Base-by-base conservation (phyloP, 1,284 basidiomycete species). In the Anthracocystis setariae region DNA sequence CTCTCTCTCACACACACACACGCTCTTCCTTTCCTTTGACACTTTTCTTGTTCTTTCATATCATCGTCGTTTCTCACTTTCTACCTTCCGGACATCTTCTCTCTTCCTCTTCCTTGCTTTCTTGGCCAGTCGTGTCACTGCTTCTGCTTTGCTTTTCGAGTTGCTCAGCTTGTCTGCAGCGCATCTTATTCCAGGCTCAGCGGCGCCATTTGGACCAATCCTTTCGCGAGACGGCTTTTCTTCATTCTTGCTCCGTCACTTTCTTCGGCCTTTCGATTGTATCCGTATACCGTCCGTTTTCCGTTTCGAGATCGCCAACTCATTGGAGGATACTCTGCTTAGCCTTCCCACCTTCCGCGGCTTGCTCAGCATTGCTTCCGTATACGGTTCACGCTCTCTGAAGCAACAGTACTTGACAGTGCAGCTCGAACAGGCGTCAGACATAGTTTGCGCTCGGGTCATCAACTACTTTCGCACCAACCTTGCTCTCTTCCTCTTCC, bases 161-260 rank as follows among this genome's bases (percentile, higher is more conserved):
- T 37, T 13, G 35, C 35, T 37, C n/a, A 17, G 35, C 35, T 37
- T n/a, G 7, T n/a, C n/a, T 15, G 35, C 35, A 17, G 15, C 35
- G 35, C 35, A 17, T 9, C 35, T 37, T 15, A n/a, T 9, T 37
- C 5, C 35, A 37, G 15, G n/a, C 15, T 17, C 35, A 17, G n/a
- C 13, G 13, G 17, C 35, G 35, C 8, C 12, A 5, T n/a, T 15
- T 8, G 5, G 35, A 37, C 12, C 35, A n/a, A 37, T 5, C 5
- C 35, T 5, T n/a, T 37, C n/a, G 12, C 15, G 40, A 23, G 40
- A 42, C 40, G 20, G 23, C 2, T 42, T 15, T 8, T 23, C 21
- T 23, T 23, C 40, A 42, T 7, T 13, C 9, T 45, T 45, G 44
- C 44, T 45, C 24, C 15, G 24, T 45, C 24, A 45, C 44, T 45